Evolutionary conservation across 805 yeast genomes (phyloP).

Genomic region (Saccharomyces paradoxus): DNA sequence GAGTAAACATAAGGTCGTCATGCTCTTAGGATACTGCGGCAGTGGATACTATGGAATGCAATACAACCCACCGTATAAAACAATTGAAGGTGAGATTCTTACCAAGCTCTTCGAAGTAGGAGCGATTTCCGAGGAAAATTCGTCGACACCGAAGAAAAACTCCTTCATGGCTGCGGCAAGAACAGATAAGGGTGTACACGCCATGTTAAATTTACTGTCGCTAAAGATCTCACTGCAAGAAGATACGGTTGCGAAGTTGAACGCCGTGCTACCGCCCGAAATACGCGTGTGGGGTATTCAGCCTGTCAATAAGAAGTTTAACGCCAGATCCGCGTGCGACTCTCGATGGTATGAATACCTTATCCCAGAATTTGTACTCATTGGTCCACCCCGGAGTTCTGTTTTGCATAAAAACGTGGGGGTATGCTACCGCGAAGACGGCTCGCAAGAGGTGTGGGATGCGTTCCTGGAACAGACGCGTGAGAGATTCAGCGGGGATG

Average conservation of each 20-base stretch:
- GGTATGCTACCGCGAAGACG: conserved; percentile 24
- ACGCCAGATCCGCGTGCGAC: conserved; percentile 81
- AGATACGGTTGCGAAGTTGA: conserved; percentile 58
- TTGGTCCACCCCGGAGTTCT: conserved; percentile 69
- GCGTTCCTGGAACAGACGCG: conserved; percentile 47
- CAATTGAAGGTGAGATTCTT: conserved; percentile 85
- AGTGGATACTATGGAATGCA: conserved; percentile 97
- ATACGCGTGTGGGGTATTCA: conserved; percentile 83
- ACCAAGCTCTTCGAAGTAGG: conserved; percentile 78
- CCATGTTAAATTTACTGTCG: conserved; percentile 88
- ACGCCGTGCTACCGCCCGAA: conserved; percentile 61
- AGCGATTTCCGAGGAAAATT: conserved; percentile 77
- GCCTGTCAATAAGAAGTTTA: conserved; percentile 75
- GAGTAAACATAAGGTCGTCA: conserved; percentile 80
- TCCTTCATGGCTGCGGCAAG: conserved; percentile 83
- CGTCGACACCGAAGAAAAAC: conserved; percentile 78
- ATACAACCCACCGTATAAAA: conserved; percentile 73
- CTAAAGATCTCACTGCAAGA: conserved; percentile 74
- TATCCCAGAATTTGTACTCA: conserved; percentile 73
- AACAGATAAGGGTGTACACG: conserved; percentile 96
- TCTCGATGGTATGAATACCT: conserved; percentile 83
- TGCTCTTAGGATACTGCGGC: conserved; percentile 89
- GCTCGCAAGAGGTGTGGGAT: not conserved
- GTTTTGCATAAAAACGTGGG: conserved; percentile 44
- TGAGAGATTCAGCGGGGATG: conserved; percentile 1